A percentile compares a stretch with the other conserved stretches of the same genome.
Evolutionary conservation across 345 rosid species (phyloP).

Genomic region (Bruguiera sexangula): DNA sequence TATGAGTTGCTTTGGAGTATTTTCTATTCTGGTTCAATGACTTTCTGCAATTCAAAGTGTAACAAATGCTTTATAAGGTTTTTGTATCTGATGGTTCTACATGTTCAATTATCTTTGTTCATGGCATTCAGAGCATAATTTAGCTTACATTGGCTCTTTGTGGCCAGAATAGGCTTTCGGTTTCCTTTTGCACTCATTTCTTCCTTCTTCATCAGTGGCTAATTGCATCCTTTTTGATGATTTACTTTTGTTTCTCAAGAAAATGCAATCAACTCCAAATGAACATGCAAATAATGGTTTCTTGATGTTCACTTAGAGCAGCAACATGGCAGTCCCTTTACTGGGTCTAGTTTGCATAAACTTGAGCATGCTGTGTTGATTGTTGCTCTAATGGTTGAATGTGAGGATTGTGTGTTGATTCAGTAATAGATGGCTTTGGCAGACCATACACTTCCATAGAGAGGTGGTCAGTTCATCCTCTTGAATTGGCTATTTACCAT

Average conservation of each 20-base stretch:
- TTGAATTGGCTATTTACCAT: too few relatives aligned
- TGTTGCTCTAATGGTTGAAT: too few relatives aligned
- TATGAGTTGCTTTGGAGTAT: too few relatives aligned
- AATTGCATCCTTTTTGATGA: background rate
- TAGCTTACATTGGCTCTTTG: background rate
- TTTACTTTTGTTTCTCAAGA: background rate
- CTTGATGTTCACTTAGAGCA: background rate
- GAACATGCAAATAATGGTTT: background rate
- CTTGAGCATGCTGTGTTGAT: background rate
- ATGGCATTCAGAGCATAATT: background rate
- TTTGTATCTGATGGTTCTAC: background rate
- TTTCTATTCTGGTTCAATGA: too few relatives aligned
- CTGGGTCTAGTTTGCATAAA: background rate
- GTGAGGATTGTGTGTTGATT: too few relatives aligned
- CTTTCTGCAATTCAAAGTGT: too few relatives aligned
- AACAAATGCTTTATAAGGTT: too few relatives aligned
- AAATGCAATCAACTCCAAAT: background rate
- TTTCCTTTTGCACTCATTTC: conserved; percentile 2
- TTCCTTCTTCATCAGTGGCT: background rate
- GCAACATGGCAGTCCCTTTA: background rate
- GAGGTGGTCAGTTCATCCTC: too few relatives aligned
- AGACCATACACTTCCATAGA: too few relatives aligned
- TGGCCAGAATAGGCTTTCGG: background rate
- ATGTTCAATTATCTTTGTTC: background rate
- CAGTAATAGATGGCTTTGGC: too few relatives aligned